These are phyloP conservation scores for Ordospora colligata DNA, from an alignment of 371 early-diverging fungal genomes.

Conservation along the genomic window DNA sequence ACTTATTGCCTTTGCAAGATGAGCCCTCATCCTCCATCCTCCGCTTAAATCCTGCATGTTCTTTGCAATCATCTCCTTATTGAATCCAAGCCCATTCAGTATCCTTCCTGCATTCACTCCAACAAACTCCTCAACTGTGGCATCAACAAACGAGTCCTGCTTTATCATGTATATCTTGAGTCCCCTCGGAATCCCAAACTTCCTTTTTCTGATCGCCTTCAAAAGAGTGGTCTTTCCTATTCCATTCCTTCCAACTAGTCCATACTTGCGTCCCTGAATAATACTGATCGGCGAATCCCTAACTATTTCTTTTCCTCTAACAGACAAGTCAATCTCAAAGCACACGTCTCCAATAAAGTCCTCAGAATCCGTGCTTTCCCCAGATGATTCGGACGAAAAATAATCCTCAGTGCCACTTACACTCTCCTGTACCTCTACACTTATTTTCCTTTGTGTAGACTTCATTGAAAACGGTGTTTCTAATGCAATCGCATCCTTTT, in stretches of 20 bases:
- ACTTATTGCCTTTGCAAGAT: constrained; percentile 84
- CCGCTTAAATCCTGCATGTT: constrained; percentile 83
- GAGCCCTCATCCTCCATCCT: constrained; percentile 95
- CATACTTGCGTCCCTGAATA: constrained; percentile 30
- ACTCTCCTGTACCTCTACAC: background rate
- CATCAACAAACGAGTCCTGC: constrained; percentile 66
- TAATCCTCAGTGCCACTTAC: background rate
- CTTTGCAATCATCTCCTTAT: constrained; percentile 67
- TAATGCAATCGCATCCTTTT: constrained; percentile 2
- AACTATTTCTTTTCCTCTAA: constrained; percentile 23
- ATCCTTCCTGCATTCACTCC: constrained; percentile 80
- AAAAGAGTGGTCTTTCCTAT: constrained; percentile 51
- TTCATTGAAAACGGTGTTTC: constrained; percentile 40
- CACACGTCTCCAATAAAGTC: constrained; percentile 21
- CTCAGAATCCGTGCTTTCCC: constrained; percentile 11
- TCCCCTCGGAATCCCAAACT: constrained; percentile 73
- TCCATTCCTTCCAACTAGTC: constrained; percentile 52
- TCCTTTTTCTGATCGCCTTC: constrained; percentile 74
- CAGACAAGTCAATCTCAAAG: constrained; percentile 28
- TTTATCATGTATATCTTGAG: constrained; percentile 89
- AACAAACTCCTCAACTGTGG: constrained; percentile 68
- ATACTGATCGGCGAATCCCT: constrained; percentile 19
- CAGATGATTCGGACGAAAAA: background rate
- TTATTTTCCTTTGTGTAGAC: background rate
- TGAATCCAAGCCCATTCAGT: constrained; percentile 83